These are phyloP conservation scores for Zostera marina DNA, from an alignment of 116 monocot species.

Conservation along the genomic window DNA sequence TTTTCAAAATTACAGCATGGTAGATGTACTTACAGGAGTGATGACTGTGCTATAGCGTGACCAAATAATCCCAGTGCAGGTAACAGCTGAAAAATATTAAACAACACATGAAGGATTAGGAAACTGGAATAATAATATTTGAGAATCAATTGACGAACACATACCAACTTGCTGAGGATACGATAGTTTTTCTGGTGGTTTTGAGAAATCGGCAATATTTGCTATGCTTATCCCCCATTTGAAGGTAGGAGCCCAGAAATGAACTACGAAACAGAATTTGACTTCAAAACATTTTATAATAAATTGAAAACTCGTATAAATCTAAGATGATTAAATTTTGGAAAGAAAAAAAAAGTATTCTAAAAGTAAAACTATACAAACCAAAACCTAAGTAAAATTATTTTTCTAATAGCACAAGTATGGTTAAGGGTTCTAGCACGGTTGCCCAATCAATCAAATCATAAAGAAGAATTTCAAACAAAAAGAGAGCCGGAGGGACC, in stretches of 20 bases:
- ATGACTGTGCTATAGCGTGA: conserved; percentile 76
- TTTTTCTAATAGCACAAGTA: no score
- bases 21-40: conserved; percentile 38
- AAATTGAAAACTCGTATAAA: no score
- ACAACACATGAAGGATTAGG: background rate
- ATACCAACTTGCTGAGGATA: conserved; percentile 89
- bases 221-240: conserved; percentile 97
- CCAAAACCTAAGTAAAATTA: no score
- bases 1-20: no score
- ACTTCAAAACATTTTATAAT: background rate
- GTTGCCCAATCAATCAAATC: no score
- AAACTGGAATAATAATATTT: background rate
- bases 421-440: no score
- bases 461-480: no score
- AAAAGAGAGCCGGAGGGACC: no score
- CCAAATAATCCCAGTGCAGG: conserved; percentile 81
- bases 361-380: no score
- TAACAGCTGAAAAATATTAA: conserved; percentile 41
- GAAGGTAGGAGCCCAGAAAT: conserved; percentile 95
- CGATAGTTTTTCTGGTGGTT: conserved; percentile 77
- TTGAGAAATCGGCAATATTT: conserved; percentile 80
- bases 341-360: no score
- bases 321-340: no score
- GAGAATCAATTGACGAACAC: background rate
- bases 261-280: conserved; percentile 31